Evolutionary conservation across 2,329 filamentous ascomycete species (phyloP), one percentile per base, ranked within the genome.

Genomic region (Colletotrichum viniferum): DNA sequence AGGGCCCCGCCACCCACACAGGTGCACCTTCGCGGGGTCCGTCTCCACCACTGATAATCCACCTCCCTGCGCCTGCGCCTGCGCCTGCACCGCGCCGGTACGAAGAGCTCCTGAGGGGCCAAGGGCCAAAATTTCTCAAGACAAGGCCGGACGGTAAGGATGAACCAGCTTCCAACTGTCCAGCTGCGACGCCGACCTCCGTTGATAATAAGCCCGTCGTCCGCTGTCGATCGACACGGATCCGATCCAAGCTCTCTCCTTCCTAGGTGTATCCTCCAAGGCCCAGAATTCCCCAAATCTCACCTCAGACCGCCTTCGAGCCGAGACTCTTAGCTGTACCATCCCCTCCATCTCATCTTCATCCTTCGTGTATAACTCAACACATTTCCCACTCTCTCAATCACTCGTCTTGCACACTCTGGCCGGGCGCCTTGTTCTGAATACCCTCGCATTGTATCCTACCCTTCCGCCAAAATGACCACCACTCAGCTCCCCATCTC

Each of bases 401-500:
- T 30, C 56, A 43, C 36, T 62, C 30, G 21, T 28, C 14, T 4
- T 71, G 8, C 61, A 14, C 12, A 55, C n/a, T 66, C 58, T 68
- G 73, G 73, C 69, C 73, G 63, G 69, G 73, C 56, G 73, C 73
- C 73, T 63, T 26, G 60, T 62, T 65, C 52, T 71, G 58, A 71
- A 71, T 64, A 67, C 18, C 48, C 60, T 34, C 68, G 67, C 21
- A 16, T 18, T 24, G n/a, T 65, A 48, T 32, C 56, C 52, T 61
- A 21, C n/a, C 43, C n/a, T 16, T 58, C 68, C 61, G 38, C 70
- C 84, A 89, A 79, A 78, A 93, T 92, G 89, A 67, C 76, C 38
- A 94, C 94, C 68, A 96, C 94, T 78, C 87, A 92, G 73, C 88
- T 96, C 78, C 89, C 93, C 63, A 84, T 90, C 77, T 86, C 90